Evolutionary conservation across 164 flowering plant species (phyloP).

Genomic region (Liriodendron chinense): DNA sequence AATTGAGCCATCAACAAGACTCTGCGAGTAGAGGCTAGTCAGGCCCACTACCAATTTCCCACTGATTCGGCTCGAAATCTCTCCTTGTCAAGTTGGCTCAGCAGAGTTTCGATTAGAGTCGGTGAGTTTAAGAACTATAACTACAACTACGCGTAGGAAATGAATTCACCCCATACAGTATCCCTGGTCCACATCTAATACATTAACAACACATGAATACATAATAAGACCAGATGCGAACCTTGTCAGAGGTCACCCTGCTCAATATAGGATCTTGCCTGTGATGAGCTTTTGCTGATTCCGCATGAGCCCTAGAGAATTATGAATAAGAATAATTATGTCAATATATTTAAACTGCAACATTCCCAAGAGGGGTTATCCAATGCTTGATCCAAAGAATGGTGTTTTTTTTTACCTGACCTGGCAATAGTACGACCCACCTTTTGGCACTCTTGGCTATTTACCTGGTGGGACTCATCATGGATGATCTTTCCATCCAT

Average conservation of each 20-base stretch:
- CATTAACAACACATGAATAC: not conserved
- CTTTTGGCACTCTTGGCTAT: not conserved
- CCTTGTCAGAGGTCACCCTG: slow-evolving; percentile 56
- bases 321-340: not conserved
- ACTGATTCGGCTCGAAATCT: no score
- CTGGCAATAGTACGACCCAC: not conserved
- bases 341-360: not conserved
- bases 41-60: no score
- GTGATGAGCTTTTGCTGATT: slow-evolving; percentile 14
- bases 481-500: not conserved
- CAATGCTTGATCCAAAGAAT: not conserved
- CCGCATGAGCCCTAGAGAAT: slow-evolving; percentile 22
- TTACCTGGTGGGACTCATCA: not conserved
- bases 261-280: slow-evolving; percentile 21
- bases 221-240: slow-evolving; percentile 10
- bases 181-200: not conserved
- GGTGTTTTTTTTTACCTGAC: not conserved
- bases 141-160: not conserved
- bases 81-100: no score
- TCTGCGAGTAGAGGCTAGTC: no score
- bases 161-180: not conserved
- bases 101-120: no score
- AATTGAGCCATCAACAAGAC: no score
- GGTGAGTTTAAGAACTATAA: not conserved
- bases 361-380: not conserved